phyloP scores from a whole-genome alignment of 2,329 filamentous ascomycete genomes.

The Zasmidium angulare region DNA sequence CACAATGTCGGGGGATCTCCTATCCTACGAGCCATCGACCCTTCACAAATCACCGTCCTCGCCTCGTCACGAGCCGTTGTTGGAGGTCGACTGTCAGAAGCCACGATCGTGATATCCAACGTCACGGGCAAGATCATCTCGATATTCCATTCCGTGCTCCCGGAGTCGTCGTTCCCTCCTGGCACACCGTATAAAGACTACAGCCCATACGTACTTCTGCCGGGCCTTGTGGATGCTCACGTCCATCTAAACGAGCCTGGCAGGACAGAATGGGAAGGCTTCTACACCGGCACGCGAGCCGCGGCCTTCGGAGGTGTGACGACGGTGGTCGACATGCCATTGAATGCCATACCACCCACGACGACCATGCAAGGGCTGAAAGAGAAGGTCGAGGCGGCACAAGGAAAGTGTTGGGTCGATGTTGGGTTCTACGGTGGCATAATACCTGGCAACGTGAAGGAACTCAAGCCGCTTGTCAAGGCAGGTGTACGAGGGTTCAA shows the following conservation, averaged over 20 bases:
- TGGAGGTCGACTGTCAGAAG: slow-evolving; percentile 72
- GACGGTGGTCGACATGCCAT: slow-evolving; percentile 94
- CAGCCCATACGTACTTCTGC: slow-evolving; percentile 79
- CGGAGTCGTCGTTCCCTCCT: slow-evolving; percentile 69
- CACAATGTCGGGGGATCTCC: slow-evolving; percentile 21
- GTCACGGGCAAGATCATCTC: slow-evolving; percentile 80
- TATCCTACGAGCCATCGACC: slow-evolving; percentile 14
- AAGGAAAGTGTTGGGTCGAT: slow-evolving; percentile 93
- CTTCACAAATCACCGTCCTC: slow-evolving; percentile 64
- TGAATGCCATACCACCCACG: slow-evolving; percentile 95
- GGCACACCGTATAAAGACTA: slow-evolving; percentile 77
- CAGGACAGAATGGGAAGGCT: slow-evolving; percentile 97
- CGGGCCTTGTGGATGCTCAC: slow-evolving; percentile 92
- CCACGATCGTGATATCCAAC: slow-evolving; percentile 77
- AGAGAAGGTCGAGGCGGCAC: slow-evolving; percentile 80
- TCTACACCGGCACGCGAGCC: slow-evolving; percentile 89
- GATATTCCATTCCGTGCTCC: slow-evolving; percentile 72
- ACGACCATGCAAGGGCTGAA: slow-evolving; percentile 80
- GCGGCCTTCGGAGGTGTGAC: slow-evolving; percentile 95
- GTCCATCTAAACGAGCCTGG: slow-evolving; percentile 98
- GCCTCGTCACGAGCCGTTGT: slow-evolving; percentile 82
- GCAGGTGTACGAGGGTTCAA: slow-evolving; percentile 94
- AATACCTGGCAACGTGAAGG: slow-evolving; percentile 79
- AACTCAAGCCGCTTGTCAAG: slow-evolving; percentile 77
- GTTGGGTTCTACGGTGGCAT: slow-evolving; percentile 98